Evolutionary conservation across 176 grass and related monocot genomes (phyloP).

Genomic region (Thalia dealbata): DNA sequence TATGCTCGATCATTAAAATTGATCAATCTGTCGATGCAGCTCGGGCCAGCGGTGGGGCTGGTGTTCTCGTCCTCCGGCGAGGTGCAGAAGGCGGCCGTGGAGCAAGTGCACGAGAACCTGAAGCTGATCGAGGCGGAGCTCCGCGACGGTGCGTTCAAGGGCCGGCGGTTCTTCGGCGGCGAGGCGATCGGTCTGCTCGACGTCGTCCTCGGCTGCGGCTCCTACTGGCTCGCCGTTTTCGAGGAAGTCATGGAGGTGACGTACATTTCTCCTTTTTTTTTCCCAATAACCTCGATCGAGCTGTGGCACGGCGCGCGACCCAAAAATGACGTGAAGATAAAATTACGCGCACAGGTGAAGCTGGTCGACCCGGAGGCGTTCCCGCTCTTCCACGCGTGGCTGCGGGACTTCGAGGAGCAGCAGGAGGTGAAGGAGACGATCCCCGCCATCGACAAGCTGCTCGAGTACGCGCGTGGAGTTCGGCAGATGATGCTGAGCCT

Average conservation of each 20-base stretch:
- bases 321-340: neutral
- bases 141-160: constrained; percentile 3
- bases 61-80: constrained; percentile 11
- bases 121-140: constrained; percentile 8
- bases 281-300: too few relatives aligned
- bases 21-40: neutral
- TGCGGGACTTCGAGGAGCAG: constrained; percentile 13
- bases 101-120: constrained; percentile 14
- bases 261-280: too few relatives aligned
- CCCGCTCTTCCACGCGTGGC: constrained; percentile 9
- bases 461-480: constrained; percentile 6
- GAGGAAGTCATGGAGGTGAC: constrained; percentile 16
- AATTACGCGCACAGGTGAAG: constrained; percentile 4
- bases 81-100: constrained; percentile 7
- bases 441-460: constrained; percentile 7
- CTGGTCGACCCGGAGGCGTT: constrained; percentile 4
- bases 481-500: constrained; percentile 7
- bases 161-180: constrained; percentile 16
- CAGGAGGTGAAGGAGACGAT: constrained; percentile 12
- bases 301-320: too few relatives aligned
- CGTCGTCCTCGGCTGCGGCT: constrained; percentile 18
- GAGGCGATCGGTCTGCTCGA: constrained; percentile 5
- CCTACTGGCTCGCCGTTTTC: constrained; percentile 19
- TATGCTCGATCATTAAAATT: neutral
- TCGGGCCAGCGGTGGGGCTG: neutral